Evolutionary conservation across 2,329 filamentous ascomycete species (phyloP).

Genomic region (Acephala macrosclerotiorum): DNA sequence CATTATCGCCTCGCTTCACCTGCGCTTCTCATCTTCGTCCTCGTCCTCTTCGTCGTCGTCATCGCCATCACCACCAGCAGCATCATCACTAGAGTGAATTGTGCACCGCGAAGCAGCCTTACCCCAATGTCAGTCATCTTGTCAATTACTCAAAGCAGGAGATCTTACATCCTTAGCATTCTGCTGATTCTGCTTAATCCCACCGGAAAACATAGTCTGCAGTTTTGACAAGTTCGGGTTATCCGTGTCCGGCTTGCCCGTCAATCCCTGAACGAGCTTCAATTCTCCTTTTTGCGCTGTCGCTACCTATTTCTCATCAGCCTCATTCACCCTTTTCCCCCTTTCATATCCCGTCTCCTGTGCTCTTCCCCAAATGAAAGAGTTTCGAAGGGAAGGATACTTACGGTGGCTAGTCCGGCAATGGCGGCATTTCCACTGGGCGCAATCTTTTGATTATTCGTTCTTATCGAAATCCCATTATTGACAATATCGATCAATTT

Average conservation of each 20-base stretch:
- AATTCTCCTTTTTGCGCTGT: constrained; percentile 27
- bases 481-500: constrained; percentile 31
- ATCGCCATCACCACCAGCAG: background rate
- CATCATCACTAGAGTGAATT: background rate
- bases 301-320: constrained; percentile 23
- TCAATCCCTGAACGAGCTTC: constrained; percentile 26
- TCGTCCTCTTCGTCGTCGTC: background rate
- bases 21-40: background rate
- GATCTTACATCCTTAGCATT: constrained; percentile 30
- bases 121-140: background rate
- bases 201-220: constrained; percentile 24
- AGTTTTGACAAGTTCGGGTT: constrained; percentile 19
- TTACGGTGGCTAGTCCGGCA: constrained; percentile 26
- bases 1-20: too few species aligned
- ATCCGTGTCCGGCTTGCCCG: constrained; percentile 23
- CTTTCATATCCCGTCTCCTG: too few species aligned
- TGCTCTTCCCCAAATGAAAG: too few species aligned
- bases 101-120: constrained; percentile 12
- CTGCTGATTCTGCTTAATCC: constrained; percentile 31
- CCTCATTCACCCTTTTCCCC: background rate
- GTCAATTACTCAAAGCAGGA: background rate
- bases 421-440: constrained; percentile 24
- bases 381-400: background rate
- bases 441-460: constrained; percentile 27
- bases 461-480: constrained; percentile 19